A percentile compares a stretch with the other conserved stretches of the same genome.
phyloP scores from a whole-genome alignment of 202 grass and related monocot genomes.

The Thinopyrum obtusiflorum region DNA sequence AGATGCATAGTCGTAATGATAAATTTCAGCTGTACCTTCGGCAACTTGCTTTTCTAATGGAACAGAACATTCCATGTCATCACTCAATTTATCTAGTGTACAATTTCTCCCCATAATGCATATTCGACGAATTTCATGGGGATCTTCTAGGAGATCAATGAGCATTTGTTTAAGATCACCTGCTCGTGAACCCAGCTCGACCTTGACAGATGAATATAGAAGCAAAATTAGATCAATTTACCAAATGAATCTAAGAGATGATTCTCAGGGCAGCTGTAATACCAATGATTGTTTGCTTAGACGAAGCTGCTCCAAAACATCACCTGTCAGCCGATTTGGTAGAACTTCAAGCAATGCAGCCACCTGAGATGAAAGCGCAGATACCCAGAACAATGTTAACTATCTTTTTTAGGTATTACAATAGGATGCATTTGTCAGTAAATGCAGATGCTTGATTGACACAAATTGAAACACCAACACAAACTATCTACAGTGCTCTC shows the following conservation, averaged over 20 bases:
- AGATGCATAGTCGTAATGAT: constrained; percentile 7
- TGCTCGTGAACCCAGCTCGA: constrained; percentile 92
- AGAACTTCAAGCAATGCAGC: constrained; percentile 88
- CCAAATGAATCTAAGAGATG: constrained; percentile 9
- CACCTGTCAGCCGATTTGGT: constrained; percentile 86
- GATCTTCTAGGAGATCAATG: constrained; percentile 87
- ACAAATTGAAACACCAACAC: constrained; percentile 2
- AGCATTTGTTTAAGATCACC: constrained; percentile 98
- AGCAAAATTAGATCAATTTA: constrained; percentile 22
- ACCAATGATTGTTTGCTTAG: constrained; percentile 93
- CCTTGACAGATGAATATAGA: constrained; percentile 47
- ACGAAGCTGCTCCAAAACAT: constrained; percentile 94
- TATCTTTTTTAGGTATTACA: constrained; percentile 2
- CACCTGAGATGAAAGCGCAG: constrained; percentile 50
- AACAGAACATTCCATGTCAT: constrained; percentile 75
- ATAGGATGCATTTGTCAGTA: not conserved
- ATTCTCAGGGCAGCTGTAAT: constrained; percentile 25
- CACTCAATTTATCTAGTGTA: constrained; percentile 50
- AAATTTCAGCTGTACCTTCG: constrained; percentile 61
- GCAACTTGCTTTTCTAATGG: constrained; percentile 87
- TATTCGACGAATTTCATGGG: constrained; percentile 93
- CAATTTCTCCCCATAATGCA: constrained; percentile 98
- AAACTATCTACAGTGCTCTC: not conserved
- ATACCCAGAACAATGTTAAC: constrained; percentile 21
- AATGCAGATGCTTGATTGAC: not conserved